Conservation (phyloP, 257 asterid genomes). For the Anisodus acutangulus region DNA sequence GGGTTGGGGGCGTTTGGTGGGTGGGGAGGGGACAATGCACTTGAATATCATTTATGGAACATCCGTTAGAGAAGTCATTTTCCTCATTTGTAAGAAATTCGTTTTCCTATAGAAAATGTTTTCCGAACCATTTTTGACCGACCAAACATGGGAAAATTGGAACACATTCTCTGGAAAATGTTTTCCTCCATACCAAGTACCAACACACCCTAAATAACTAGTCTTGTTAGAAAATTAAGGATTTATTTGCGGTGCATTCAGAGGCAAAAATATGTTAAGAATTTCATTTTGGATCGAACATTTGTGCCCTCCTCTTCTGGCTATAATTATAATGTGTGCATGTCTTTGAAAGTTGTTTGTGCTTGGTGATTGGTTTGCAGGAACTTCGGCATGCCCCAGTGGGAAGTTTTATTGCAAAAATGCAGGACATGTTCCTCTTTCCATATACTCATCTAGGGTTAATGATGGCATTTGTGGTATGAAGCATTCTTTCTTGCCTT, state of each 20-base stretch:
- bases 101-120: too few species aligned
- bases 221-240: not conserved
- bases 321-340: not conserved
- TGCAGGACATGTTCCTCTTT: constrained; percentile 73
- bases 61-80: too few species aligned
- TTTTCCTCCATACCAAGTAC: too few species aligned
- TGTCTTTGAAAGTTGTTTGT: not conserved
- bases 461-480: constrained; percentile 96
- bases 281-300: constrained; percentile 4
- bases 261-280: not conserved
- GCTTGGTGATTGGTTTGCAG: constrained; percentile 53
- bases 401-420: constrained; percentile 89
- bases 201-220: not conserved
- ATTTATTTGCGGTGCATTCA: not conserved
- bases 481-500: not conserved
- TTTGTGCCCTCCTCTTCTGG: not conserved
- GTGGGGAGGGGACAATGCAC: too few species aligned
- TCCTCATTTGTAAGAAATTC: too few species aligned
- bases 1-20: too few species aligned
- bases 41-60: too few species aligned
- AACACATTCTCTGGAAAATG: too few species aligned
- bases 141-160: too few species aligned
- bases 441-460: constrained; percentile 81
- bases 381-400: constrained; percentile 94
- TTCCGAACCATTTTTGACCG: too few species aligned